Evolutionary conservation across 495 filamentous ascomycete species (phyloP).

Genomic region (Penicillium paradoxum): DNA sequence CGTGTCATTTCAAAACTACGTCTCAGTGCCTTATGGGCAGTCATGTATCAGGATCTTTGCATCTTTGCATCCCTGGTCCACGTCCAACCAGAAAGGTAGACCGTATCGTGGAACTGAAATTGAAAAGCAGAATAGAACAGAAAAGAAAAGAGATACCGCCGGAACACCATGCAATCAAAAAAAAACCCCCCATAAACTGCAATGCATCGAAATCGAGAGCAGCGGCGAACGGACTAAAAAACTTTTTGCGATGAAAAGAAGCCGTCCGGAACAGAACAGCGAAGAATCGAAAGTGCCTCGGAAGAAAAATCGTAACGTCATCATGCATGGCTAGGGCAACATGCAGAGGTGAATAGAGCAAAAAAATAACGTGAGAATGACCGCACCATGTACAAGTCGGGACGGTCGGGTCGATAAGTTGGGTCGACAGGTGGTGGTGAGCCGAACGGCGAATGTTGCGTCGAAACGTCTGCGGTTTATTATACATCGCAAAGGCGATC

Average conservation of each 20-base stretch:
- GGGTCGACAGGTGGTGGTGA: constrained; percentile 7
- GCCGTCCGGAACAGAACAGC: constrained; percentile 15
- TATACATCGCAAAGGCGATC: constrained; percentile 35
- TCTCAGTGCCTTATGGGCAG: constrained; percentile 1
- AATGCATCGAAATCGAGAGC: constrained; percentile 18
- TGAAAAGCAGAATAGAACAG: constrained; percentile 5
- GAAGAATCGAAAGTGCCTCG: constrained; percentile 30
- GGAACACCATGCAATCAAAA: constrained; percentile 27
- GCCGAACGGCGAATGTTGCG: constrained; percentile 3
- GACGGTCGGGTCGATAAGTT: constrained; percentile 16
- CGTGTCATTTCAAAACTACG: constrained; percentile 7
- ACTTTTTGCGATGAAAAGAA: constrained; percentile 19
- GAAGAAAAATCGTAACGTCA: constrained; percentile 18
- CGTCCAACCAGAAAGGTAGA: neutral
- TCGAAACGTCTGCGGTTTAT: constrained; percentile 39
- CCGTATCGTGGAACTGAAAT: neutral
- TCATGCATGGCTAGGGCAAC: constrained; percentile 21
- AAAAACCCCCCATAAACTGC: constrained; percentile 20
- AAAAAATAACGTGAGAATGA: constrained; percentile 7
- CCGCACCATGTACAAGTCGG: constrained; percentile 2
- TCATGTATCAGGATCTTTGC: constrained; percentile 10
- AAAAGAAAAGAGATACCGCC: constrained; percentile 12
- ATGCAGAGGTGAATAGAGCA: neutral
- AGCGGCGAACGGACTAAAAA: constrained; percentile 24
- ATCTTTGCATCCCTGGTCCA: neutral